These are phyloP conservation scores for Sapria himalayana DNA, from an alignment of 345 rosid genomes.

Conservation along the genomic window DNA sequence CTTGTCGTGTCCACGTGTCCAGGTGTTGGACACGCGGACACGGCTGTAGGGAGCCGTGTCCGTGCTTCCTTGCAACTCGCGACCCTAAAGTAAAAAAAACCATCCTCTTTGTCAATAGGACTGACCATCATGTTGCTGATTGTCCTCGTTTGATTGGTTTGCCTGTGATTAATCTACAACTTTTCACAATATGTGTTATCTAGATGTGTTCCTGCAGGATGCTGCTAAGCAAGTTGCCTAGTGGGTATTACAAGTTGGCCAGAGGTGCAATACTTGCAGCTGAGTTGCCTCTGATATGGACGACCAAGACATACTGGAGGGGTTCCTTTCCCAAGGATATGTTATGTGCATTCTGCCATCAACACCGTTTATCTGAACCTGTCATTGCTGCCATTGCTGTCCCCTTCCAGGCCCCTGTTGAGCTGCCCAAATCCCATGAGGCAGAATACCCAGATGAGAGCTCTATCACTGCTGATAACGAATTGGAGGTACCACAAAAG, in stretches of 20 bases:
- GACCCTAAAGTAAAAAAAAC: too few relatives aligned
- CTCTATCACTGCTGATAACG: slow-evolving; percentile 11
- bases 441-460: slow-evolving; percentile 14
- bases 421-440: slow-evolving; percentile 23
- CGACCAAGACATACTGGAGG: slow-evolving; percentile 66
- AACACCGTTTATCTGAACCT: slow-evolving; percentile 67
- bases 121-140: too few relatives aligned
- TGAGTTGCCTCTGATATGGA: slow-evolving; percentile 43
- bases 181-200: slow-evolving; percentile 1
- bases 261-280: slow-evolving; percentile 51
- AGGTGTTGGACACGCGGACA: too few relatives aligned
- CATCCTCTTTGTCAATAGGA: too few relatives aligned
- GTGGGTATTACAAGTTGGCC: slow-evolving; percentile 65
- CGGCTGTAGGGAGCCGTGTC: too few relatives aligned
- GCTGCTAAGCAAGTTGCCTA: slow-evolving; percentile 46
- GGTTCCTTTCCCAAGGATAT: slow-evolving; percentile 72
- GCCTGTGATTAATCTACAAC: background rate
- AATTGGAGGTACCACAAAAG: slow-evolving; percentile 14
- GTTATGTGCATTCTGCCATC: slow-evolving; percentile 57
- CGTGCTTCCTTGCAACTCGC: too few relatives aligned
- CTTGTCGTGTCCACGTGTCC: too few relatives aligned
- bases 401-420: slow-evolving; percentile 23
- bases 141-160: too few relatives aligned
- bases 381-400: slow-evolving; percentile 17
- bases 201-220: slow-evolving; percentile 23